Evolutionary conservation across 768 basidiomycete species (phyloP).

Genomic region (Hortiboletus campestris): DNA sequence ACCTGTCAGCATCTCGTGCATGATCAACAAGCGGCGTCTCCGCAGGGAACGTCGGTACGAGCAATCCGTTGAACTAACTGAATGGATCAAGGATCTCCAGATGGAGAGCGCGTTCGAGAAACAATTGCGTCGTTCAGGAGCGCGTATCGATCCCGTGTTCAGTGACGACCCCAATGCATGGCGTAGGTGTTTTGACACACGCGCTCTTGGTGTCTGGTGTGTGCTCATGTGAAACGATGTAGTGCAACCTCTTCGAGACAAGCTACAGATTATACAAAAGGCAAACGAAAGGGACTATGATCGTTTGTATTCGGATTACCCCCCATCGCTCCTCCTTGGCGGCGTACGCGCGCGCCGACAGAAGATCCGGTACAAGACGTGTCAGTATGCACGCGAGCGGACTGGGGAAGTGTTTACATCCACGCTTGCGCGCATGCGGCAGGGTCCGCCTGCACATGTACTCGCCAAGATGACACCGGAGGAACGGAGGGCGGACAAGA

Average conservation of each 20-base stretch:
- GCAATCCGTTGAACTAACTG: constrained; percentile 32
- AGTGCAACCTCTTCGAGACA: constrained; percentile 40
- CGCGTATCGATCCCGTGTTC: constrained; percentile 26
- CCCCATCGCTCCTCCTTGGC: constrained; percentile 46
- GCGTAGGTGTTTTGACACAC: constrained; percentile 14
- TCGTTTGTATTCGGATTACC: constrained; percentile 43
- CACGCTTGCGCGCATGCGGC: constrained; percentile 45
- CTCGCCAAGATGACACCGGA: constrained; percentile 49
- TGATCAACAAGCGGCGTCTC: constrained; percentile 54
- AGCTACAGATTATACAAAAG: constrained; percentile 30
- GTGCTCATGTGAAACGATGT: constrained; percentile 5
- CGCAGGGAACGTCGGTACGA: constrained; percentile 46
- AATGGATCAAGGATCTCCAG: constrained; percentile 33
- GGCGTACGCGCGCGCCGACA: constrained; percentile 58
- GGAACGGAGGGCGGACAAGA: constrained; percentile 46
- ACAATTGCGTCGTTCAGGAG: constrained; percentile 18
- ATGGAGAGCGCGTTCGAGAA: constrained; percentile 42
- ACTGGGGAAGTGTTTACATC: constrained; percentile 56
- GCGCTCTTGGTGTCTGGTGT: background rate
- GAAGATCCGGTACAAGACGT: constrained; percentile 64
- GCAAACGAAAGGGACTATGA: constrained; percentile 39
- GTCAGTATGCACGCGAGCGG: constrained; percentile 57
- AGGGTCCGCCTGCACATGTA: constrained; percentile 65
- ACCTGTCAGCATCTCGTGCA: constrained; percentile 65
- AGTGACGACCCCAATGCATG: constrained; percentile 19